Evolutionary conservation across 1,139 yeast species (phyloP), one percentile per base, ranked within the genome.

Genomic region (Yarrowia galli): DNA sequence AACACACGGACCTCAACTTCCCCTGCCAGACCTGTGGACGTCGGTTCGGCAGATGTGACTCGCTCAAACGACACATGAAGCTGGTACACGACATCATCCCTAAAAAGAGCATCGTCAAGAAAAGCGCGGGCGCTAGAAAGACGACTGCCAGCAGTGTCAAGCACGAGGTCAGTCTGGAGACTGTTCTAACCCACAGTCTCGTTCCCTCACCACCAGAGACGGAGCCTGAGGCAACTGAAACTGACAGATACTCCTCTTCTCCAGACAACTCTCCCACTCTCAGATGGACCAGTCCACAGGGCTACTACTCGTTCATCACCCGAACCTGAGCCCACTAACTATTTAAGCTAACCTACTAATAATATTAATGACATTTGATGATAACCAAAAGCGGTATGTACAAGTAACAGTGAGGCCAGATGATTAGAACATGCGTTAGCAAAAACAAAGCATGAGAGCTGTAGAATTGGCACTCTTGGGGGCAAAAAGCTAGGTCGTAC

Each of bases 11-110:
- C 25, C 35, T 35, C 25, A 46, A 46, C 20, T 58, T 8, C 10
- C 54, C 38, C 18, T 61, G 66, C 25, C 28, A 61, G 28, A 61
- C 28, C 2, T 61, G 66, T 15, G 46, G 56, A 9, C 28, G 66
- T 8, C 35, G 23, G 4, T 61, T 61, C 16, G 54, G 40, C 16
- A 35, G 66, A n/a, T 45, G 56, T 9, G 66, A 61, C 25, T 61
- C 66, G 23, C 46, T 61, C 16, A 61, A 61, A 15, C 9, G 66
- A 35, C 66, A 61, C 46, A 32, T 46, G 43, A 61, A 48, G 38
- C 36, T 61, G 36, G 56, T 61, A 4, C 66, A 61, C 18, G 25
- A 45, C 8, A 43, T 25, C 12, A 8, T 8, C n/a, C 60, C 15
- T 0, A 53, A 53, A 36, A 53, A 53, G 60, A 18, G 23, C 13